Base-by-base conservation (phyloP, 2,329 filamentous ascomycete species). In the Xylaria sp. region DNA sequence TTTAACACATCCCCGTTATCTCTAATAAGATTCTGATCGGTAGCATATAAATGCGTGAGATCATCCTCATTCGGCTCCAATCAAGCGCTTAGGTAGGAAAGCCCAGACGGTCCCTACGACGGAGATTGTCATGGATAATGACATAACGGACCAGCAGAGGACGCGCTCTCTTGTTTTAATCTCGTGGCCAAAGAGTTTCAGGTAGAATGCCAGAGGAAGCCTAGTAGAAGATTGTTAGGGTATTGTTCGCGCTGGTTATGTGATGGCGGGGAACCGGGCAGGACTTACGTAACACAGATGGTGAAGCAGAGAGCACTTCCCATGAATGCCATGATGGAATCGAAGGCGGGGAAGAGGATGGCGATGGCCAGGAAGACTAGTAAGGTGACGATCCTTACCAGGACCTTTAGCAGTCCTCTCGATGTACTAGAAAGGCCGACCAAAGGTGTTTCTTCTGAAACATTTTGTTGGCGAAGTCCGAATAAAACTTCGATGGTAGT, bases 301-400 rank as follows among this genome's bases (percentile, higher is more conserved):
- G 93, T 93, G 76, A 97, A 97, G 82, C 95, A 98, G 18, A 97
- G 87, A 3, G 94, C 92, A 48, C 92, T 93, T 13, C 96, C 95
- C 82, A 98, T 90, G 70, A 97, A 90, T 3, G 92, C 92, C 90
- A 97, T 97, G 77, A 97, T 94, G 62, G 91, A 90, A 78, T 97
- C 94, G 77, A 97, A 97, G 0, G 89, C 88, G 0, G 94, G 94
- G 76, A 89, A 88, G 1, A 85, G 69, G 57, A 89, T 84, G 7
- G 94, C 90, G 68, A 98, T 92, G 58, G 88, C 77, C 39, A 98
- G 87, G 75, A 98, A 93, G 2, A 91, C 73, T n/a, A 92, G 74
- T 18, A 94, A 87, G 15, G 90, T 89, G 18, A 88, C 71, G 1
- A 97, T 81, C 50, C 92, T 89, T 34, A 96, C 82, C 1, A 82